A percentile compares a stretch with the other conserved stretches of the same genome.
These are phyloP conservation scores for Babesia bovis DNA, from an alignment of 169 alveolate genomes.

Conservation along the genomic window DNA sequence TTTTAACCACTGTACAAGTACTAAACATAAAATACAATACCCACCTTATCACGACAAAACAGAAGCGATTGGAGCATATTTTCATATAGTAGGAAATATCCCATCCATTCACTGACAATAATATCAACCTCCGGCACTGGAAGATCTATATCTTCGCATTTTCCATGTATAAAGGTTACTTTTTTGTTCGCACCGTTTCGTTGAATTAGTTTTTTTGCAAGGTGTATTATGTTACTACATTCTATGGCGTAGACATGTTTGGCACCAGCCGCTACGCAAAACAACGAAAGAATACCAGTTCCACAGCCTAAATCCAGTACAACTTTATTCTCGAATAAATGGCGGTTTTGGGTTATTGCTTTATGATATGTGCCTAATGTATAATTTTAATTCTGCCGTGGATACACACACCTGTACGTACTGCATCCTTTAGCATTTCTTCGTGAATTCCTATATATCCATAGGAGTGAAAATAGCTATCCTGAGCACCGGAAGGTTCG, in stretches of 20 bases:
- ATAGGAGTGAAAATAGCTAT: constrained; percentile 95
- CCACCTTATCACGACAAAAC: constrained; percentile 93
- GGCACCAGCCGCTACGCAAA: constrained; percentile 98
- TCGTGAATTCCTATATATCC: constrained; percentile 95
- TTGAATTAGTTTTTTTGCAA: constrained; percentile 88
- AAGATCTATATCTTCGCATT: constrained; percentile 92
- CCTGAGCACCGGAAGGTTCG: constrained; percentile 58
- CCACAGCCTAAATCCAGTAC: constrained; percentile 99
- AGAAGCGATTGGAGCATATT: constrained; percentile 95
- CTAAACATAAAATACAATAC: background rate
- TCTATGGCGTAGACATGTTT: constrained; percentile 97
- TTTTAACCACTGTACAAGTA: constrained; percentile 81
- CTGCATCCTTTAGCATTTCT: constrained; percentile 96
- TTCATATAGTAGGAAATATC: constrained; percentile 96
- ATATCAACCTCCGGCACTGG: constrained; percentile 96
- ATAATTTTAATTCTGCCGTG: background rate
- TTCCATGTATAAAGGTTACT: constrained; percentile 91
- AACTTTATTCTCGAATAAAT: constrained; percentile 90
- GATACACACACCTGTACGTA: constrained; percentile 85
- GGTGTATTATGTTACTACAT: constrained; percentile 91
- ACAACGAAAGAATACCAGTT: constrained; percentile 95
- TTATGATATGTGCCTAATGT: constrained; percentile 67
- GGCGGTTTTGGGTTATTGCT: constrained; percentile 91
- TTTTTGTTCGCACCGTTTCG: constrained; percentile 87
- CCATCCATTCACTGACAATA: constrained; percentile 99